Evolutionary conservation across 495 filamentous ascomycete species (phyloP).

Genomic region (Cryomyces minteri): DNA sequence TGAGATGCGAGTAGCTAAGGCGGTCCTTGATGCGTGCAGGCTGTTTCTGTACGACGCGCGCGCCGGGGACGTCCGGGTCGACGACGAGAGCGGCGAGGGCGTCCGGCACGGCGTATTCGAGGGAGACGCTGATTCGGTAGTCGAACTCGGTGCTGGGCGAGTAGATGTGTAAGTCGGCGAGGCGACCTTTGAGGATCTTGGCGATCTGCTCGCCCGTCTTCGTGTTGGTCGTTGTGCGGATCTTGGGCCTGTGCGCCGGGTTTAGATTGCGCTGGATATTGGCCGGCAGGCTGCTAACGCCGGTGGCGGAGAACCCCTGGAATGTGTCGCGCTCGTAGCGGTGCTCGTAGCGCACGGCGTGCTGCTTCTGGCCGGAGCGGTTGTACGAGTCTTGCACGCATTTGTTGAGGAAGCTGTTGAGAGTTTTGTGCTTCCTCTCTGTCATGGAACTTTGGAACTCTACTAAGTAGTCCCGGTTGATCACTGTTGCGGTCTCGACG

Average conservation of each 20-base stretch:
- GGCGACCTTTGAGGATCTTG: conserved; percentile 72
- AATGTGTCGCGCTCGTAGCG: conserved; percentile 67
- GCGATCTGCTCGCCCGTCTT: conserved; percentile 52
- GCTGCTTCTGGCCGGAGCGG: not conserved
- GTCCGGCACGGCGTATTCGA: conserved; percentile 74
- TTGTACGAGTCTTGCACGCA: conserved; percentile 28
- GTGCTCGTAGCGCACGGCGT: conserved; percentile 56
- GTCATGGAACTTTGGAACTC: conserved; percentile 74
- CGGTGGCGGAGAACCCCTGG: conserved; percentile 46
- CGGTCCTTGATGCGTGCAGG: conserved; percentile 69
- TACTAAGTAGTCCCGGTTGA: conserved; percentile 27
- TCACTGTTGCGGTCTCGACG: conserved; percentile 44
- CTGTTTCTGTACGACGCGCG: conserved; percentile 6
- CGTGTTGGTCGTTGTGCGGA: conserved; percentile 62
- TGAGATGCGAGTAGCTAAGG: conserved; percentile 65
- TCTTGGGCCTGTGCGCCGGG: conserved; percentile 35
- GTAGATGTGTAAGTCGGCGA: conserved; percentile 70
- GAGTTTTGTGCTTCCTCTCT: conserved; percentile 62
- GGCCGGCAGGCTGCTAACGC: conserved; percentile 31
- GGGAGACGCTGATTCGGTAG: conserved; percentile 73
- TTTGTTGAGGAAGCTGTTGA: conserved; percentile 53
- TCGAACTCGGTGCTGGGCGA: conserved; percentile 57
- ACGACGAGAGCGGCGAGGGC: conserved; percentile 23
- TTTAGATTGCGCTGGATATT: conserved; percentile 11
- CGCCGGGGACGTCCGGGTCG: conserved; percentile 26